These are phyloP conservation scores for Ehretia macrophylla DNA, from an alignment of 257 asterid genomes.

Conservation along the genomic window DNA sequence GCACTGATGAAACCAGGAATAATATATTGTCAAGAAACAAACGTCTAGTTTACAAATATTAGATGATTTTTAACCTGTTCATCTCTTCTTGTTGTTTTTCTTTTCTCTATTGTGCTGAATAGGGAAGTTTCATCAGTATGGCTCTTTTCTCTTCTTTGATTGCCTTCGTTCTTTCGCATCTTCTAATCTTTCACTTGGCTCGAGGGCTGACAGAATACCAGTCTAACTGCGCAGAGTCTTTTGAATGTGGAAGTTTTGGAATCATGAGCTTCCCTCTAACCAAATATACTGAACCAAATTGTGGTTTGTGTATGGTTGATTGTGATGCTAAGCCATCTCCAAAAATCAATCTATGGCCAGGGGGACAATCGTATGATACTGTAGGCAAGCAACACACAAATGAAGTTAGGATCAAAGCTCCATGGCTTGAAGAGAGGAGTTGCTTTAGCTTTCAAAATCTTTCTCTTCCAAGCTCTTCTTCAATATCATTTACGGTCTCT, in stretches of 20 bases:
- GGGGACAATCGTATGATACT: constrained; percentile 2
- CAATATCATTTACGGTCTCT: too few relatives aligned
- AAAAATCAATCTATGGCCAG: constrained; percentile 11
- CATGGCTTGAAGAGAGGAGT: neutral
- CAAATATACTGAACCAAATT: neutral
- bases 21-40: too few relatives aligned
- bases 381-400: neutral
- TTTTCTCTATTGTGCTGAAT: too few relatives aligned
- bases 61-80: too few relatives aligned
- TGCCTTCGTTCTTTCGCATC: neutral
- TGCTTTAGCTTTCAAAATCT: constrained; percentile 12
- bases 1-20: too few relatives aligned
- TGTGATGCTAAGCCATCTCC: constrained; percentile 13
- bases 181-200: neutral
- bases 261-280: constrained; percentile 27
- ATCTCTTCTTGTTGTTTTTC: too few relatives aligned
- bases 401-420: constrained; percentile 6
- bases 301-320: constrained; percentile 32
- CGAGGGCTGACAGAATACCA: too few relatives aligned
- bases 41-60: too few relatives aligned
- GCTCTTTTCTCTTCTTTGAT: neutral
- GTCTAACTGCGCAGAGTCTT: neutral
- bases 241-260: constrained; percentile 20
- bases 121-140: too few relatives aligned
- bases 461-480: too few relatives aligned